Base-by-base conservation (phyloP, 2,329 filamentous ascomycete species). In the Daldinia sp. region DNA sequence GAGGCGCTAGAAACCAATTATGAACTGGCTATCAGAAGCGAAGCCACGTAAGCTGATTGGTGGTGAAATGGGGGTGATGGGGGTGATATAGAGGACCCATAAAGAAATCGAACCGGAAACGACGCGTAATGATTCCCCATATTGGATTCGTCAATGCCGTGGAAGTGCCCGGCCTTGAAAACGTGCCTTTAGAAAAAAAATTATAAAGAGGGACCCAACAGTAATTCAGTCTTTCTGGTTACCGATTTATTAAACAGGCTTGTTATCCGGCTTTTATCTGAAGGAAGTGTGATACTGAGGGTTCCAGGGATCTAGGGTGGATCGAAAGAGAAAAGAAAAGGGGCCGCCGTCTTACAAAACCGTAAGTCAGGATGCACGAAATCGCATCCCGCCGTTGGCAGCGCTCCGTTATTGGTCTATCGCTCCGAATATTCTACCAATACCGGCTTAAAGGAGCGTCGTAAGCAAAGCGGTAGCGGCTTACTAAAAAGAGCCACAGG, bases 1-100 rank as follows among this genome's bases (percentile, higher is more conserved):
- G 30, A 51, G 46, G 46, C 46, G 26, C 26, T 30, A 33, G 46
- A 51, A 33, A 51, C 46, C 18, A 51, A 33, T 51, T 51, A 26
- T 44, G 51, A 56, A 18, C 28, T 51, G 28, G 57, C 28, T 46
- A 33, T 30, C 9, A 37, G 20, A 56, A 28, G 26, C n/a, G 44
- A 48, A 53, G 39, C 35, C 26, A 37, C 46, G 46, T 53, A 37
- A 56, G 56, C 42, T 44, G 33, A 68, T 65, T 68, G 56, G 56
- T 28, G 23, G 33, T 48, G 35, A 23, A 23, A 23, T 60, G 35
- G 44, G 35, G 35, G 35, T 33, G 55, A 4, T 23, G 20, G 20
- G 20, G 20, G 20, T 23, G 20, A 23, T 23, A 23, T 23, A 23
- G 20, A 23, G 20, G 20, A 23, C 50, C 33, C 46, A 51, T 51